Evolutionary conservation across 768 basidiomycete species (phyloP), one percentile per base, ranked within the genome.

Genomic region (Lactifluus echinatus): DNA sequence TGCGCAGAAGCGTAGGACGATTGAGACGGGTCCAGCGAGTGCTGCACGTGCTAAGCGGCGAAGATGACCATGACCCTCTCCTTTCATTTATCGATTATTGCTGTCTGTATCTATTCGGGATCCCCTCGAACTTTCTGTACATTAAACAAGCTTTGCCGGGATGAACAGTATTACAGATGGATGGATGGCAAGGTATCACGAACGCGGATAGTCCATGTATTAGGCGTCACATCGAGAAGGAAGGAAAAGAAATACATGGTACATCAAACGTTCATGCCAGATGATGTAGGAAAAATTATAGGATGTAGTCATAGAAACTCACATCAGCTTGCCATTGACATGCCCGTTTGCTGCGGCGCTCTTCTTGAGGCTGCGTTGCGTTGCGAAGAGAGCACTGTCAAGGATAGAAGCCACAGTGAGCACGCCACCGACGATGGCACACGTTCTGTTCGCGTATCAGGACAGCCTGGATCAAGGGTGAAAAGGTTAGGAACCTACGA

Each of bases 401-500:
- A 97, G 63, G 14, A 99, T 73, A 0, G 89, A 87, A 17, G 93
- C 94, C 19, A 99, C 86, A 4, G 96, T 99, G 59, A 99, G 74
- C 3, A 98, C 94, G 64, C 96, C 96, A 63, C 96, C 96, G 28
- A 99, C 86, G 66, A 99, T 97, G 2, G 96, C 96, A 68, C 93
- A 96, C 24, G 93, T 94, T 61, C 93, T 96, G 65, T 34, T 36
- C 52, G 17, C 24, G 34, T 51, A 15, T 51, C 37, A 23, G 49
- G 28, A 43, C 28, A 57, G 54, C 33, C 55, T 8, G 19, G 36
- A 33, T 24, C 21, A 57, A 24, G 53, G 24, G 51, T 12, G 50
- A 12, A 57, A 10, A 40, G 40, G 11, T 56, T 29, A 33, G 48
- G 54, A 21, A 79, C 93, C 67, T 67, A 94, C 89, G 94, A 97